A percentile compares a stretch with the other conserved stretches of the same genome.
Conservation (phyloP, 116 monocot species). For the Iris pallida region DNA sequence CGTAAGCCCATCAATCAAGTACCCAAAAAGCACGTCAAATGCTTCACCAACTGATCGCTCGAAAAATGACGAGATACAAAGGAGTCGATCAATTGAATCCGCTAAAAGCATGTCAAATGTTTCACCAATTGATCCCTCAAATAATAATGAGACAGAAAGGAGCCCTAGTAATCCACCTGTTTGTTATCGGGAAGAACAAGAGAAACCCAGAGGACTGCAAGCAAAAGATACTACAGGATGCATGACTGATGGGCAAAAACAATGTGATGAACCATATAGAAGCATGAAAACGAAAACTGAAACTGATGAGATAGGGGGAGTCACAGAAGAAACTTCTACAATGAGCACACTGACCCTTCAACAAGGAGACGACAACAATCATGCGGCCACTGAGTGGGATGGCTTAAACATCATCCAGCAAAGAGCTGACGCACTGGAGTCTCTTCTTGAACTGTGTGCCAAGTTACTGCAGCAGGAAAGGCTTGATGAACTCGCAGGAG, state of each 20-base stretch:
- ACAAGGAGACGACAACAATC: constrained; percentile 38
- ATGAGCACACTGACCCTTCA: constrained; percentile 32
- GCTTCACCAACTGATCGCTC: constrained; percentile 1
- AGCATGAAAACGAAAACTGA: constrained; percentile 28
- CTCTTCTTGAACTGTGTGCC: constrained; percentile 78
- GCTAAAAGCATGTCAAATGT: neutral
- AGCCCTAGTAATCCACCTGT: neutral
- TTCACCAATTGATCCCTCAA: constrained; percentile 1
- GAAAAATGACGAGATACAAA: neutral
- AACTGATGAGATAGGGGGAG: constrained; percentile 13
- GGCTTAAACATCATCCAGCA: constrained; percentile 47
- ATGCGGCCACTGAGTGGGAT: constrained; percentile 43
- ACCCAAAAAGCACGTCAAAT: neutral
- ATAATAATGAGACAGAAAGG: neutral
- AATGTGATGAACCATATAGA: constrained; percentile 1
- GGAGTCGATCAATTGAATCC: constrained; percentile 1
- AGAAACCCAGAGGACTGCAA: constrained; percentile 1
- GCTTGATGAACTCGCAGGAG: constrained; percentile 78
- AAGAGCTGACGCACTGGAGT: constrained; percentile 75
- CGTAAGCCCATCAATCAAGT: constrained; percentile 5
- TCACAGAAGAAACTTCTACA: constrained; percentile 42
- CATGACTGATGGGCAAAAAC: neutral
- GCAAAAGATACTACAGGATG: neutral
- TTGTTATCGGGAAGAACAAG: neutral
- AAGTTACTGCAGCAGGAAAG: constrained; percentile 69